Evolutionary conservation across 768 basidiomycete species (phyloP).

Genomic region (Mrakia hoshinonis): DNA sequence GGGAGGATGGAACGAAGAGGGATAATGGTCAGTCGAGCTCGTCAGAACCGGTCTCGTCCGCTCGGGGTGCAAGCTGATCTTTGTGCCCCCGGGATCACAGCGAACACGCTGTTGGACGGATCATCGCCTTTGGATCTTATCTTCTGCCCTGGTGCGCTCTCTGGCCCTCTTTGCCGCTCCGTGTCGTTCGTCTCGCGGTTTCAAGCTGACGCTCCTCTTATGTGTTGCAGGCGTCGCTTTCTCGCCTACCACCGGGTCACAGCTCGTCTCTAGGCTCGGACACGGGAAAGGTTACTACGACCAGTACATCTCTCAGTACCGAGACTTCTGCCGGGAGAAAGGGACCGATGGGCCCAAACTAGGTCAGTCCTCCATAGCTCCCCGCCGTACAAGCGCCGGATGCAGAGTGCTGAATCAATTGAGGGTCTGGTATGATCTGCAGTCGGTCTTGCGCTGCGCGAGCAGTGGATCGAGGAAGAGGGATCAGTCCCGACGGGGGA

Average conservation of each 20-base stretch:
- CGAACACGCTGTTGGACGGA: not conserved
- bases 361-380: not conserved
- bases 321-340: not conserved
- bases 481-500: constrained; percentile 20
- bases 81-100: not conserved
- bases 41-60: not conserved
- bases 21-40: constrained; percentile 23
- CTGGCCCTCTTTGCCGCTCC: no score
- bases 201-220: no score
- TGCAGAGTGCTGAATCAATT: not conserved
- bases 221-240: constrained; percentile 14
- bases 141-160: not conserved
- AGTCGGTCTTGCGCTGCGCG: constrained; percentile 24
- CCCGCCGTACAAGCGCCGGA: not conserved
- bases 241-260: not conserved
- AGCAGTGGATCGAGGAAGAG: constrained; percentile 10
- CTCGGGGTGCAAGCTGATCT: not conserved
- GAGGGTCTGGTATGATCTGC: not conserved
- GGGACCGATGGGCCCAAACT: not conserved
- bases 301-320: constrained; percentile 9
- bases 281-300: constrained; percentile 26
- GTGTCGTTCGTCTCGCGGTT: not conserved
- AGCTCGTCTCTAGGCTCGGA: not conserved
- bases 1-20: not conserved
- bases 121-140: constrained; percentile 10